phyloP scores from a whole-genome alignment of 306 rosid species.

The Trifolium repens region DNA sequence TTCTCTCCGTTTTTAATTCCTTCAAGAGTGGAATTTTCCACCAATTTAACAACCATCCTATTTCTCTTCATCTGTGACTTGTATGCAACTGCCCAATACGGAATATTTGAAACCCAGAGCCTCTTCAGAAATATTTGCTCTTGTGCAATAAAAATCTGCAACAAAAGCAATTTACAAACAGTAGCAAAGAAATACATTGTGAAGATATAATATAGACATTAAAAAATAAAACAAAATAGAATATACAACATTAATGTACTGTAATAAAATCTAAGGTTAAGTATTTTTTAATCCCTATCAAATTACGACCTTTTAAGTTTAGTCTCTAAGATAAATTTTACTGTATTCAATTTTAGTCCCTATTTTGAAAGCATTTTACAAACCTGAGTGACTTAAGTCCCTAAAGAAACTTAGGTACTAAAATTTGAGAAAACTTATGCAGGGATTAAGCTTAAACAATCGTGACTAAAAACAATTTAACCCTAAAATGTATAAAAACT shows the following conservation, averaged over 20 bases:
- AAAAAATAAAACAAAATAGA: slow-evolving; percentile 8
- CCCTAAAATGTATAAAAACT: background rate
- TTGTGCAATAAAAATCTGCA: slow-evolving; percentile 93
- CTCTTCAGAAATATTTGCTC: slow-evolving; percentile 77
- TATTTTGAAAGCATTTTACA: background rate
- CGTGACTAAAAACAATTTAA: background rate
- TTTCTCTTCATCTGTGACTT: slow-evolving; percentile 79
- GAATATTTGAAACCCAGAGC: slow-evolving; percentile 72
- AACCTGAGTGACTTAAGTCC: background rate
- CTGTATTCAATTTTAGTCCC: background rate
- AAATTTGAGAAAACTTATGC: background rate
- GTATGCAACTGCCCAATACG: slow-evolving; percentile 66
- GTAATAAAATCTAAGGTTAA: slow-evolving; percentile 3
- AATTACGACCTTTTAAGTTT: background rate
- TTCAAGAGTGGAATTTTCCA: slow-evolving; percentile 54
- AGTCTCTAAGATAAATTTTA: background rate
- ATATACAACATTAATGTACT: background rate
- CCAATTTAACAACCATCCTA: slow-evolving; percentile 70
- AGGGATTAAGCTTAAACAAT: background rate
- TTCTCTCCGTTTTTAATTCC: slow-evolving; percentile 69
- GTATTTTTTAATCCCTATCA: background rate
- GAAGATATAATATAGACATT: background rate
- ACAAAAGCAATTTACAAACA: slow-evolving; percentile 24
- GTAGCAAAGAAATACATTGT: background rate
- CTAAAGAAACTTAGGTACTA: background rate